These are phyloP conservation scores for Maudiozyma turicensis DNA, from an alignment of 805 yeast genomes.

Conservation along the genomic window DNA sequence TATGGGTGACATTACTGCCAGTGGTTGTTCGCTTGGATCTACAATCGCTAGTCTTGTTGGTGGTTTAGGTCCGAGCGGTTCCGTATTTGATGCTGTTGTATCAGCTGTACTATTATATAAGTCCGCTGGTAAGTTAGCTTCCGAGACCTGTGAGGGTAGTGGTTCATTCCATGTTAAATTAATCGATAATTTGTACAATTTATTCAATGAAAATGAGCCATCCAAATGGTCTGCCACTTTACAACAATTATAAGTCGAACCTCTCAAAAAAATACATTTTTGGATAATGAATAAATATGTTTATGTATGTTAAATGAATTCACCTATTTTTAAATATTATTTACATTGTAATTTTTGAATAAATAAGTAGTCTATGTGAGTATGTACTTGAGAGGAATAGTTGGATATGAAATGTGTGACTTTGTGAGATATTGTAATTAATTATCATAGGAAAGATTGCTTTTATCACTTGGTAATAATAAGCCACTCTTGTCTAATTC, in stretches of 20 bases:
- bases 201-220: conserved; percentile 19
- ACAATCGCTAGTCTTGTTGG: conserved; percentile 52
- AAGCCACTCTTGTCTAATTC: conserved; percentile 34
- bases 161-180: conserved; percentile 25
- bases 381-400: background rate
- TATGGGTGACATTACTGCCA: conserved; percentile 66
- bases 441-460: conserved; percentile 40
- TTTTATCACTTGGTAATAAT: conserved; percentile 51
- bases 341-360: background rate
- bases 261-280: no score
- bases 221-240: conserved; percentile 18
- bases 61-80: conserved; percentile 28
- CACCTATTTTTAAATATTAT: background rate
- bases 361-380: background rate
- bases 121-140: conserved; percentile 50
- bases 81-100: conserved; percentile 38
- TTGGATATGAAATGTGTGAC: background rate
- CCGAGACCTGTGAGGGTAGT: conserved; percentile 29
- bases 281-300: no score
- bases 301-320: background rate
- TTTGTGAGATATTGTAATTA: conserved; percentile 11
- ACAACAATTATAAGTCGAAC: background rate
- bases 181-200: conserved; percentile 23
- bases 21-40: conserved; percentile 79
- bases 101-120: conserved; percentile 53